Evolutionary conservation across 768 basidiomycete species (phyloP).

Genomic region (Russula olivacea): DNA sequence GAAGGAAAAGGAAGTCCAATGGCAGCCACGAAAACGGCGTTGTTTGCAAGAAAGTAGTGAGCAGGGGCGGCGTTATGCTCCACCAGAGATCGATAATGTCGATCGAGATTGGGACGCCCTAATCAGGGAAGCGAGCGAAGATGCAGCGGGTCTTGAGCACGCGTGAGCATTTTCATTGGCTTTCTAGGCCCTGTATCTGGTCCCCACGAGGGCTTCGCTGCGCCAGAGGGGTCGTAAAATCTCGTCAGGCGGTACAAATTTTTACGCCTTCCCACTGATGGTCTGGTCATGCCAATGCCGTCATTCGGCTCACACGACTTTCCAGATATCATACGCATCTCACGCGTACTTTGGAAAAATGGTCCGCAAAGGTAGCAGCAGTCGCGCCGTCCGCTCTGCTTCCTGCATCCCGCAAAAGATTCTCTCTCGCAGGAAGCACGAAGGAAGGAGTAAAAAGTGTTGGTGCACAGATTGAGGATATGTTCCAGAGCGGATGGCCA

Average conservation of each 20-base stretch:
- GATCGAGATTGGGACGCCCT: conserved; percentile 22
- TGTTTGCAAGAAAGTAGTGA: conserved; percentile 16
- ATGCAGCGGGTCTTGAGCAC: conserved; percentile 21
- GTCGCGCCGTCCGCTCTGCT: conserved; percentile 75
- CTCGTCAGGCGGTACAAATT: conserved; percentile 29
- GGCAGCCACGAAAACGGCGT: conserved; percentile 23
- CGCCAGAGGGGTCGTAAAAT: background rate
- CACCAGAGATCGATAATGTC: conserved; percentile 22
- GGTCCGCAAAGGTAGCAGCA: conserved; percentile 94
- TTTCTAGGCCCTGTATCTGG: conserved; percentile 1
- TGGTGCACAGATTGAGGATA: conserved; percentile 73
- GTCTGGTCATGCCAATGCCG: background rate
- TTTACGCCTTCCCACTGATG: background rate
- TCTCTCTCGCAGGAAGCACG: conserved; percentile 40
- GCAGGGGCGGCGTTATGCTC: conserved; percentile 12
- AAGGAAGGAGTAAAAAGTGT: conserved; percentile 51
- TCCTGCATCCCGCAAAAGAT: conserved; percentile 64
- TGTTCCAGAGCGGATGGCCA: conserved; percentile 45
- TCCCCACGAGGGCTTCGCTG: background rate
- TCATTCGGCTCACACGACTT: conserved; percentile 15
- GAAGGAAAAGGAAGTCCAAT: conserved; percentile 13
- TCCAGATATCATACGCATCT: conserved; percentile 61
- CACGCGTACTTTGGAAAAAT: conserved; percentile 78
- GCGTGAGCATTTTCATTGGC: conserved; percentile 32
- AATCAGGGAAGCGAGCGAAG: conserved; percentile 22